Conservation (phyloP, 176 grass and related monocot species). For the Rhipidocladum racemiflorum region DNA sequence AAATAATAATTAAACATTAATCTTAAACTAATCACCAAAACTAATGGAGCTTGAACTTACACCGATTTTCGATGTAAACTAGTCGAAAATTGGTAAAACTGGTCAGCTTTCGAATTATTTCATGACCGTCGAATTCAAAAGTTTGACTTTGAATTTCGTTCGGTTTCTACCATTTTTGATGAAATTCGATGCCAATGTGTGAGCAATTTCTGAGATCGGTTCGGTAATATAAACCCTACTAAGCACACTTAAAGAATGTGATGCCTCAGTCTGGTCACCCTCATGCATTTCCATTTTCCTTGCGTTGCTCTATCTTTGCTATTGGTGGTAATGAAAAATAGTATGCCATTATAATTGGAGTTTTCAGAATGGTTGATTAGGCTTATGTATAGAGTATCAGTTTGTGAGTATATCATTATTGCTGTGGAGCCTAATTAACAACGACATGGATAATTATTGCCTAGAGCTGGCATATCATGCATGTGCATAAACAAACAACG, state of each 20-base stretch:
- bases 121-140: no score
- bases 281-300: neutral
- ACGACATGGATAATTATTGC: neutral
- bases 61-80: no score
- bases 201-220: no score
- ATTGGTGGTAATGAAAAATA: neutral
- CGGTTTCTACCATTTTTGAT: no score
- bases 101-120: no score
- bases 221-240: no score
- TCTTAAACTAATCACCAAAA: no score
- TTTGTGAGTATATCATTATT: slow-evolving; percentile 2
- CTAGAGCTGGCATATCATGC: neutral
- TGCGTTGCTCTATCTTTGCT: neutral
- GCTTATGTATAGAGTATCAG: neutral
- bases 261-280: neutral
- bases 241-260: neutral
- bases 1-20: no score
- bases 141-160: no score
- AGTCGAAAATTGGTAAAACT: no score
- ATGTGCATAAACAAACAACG: slow-evolving; percentile 11
- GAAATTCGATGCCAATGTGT: no score
- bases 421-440: neutral
- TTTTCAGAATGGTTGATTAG: neutral
- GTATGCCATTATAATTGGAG: neutral
- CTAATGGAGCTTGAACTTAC: no score